A percentile compares a stretch with the other conserved stretches of the same genome.
Evolutionary conservation across 176 grass and related monocot genomes (phyloP).

Genomic region (Typha latifolia): DNA sequence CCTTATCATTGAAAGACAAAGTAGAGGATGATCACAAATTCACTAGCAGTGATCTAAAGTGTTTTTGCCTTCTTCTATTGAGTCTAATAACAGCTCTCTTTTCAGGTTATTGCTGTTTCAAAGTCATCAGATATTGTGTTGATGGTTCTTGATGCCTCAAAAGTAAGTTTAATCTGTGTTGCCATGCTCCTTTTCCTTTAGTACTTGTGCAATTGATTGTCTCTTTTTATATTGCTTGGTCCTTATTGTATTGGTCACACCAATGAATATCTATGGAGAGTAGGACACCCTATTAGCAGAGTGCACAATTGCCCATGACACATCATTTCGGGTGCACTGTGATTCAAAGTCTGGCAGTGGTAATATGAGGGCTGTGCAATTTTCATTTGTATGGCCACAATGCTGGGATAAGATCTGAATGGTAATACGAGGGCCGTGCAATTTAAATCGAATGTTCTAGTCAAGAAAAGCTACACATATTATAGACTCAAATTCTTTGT

Average conservation of each 20-base stretch:
- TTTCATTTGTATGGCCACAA: not conserved
- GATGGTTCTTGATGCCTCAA: conserved; percentile 96
- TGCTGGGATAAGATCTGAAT: not conserved
- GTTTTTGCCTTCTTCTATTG: conserved; percentile 1
- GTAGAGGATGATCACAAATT: too few species aligned
- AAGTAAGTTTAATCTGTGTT: conserved; percentile 42
- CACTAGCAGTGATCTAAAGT: too few species aligned
- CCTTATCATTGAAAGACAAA: too few species aligned
- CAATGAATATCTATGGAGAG: too few species aligned
- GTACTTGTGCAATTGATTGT: not conserved
- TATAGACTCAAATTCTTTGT: not conserved
- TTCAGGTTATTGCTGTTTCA: conserved; percentile 94
- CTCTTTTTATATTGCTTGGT: not conserved
- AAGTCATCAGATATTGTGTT: conserved; percentile 99
- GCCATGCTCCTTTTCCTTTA: conserved; percentile 8
- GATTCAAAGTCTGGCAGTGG: too few species aligned
- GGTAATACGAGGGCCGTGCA: too few species aligned
- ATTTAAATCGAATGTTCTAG: not conserved
- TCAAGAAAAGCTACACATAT: not conserved
- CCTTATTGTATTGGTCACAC: too few species aligned
- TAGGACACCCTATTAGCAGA: too few species aligned
- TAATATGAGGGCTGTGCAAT: not conserved
- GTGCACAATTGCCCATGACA: too few species aligned
- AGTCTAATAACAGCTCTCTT: conserved; percentile 10
- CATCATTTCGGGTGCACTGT: too few species aligned